These are phyloP conservation scores for Pochonia chlamydosporia DNA, from an alignment of 2,329 filamentous ascomycete genomes.

Conservation along the genomic window DNA sequence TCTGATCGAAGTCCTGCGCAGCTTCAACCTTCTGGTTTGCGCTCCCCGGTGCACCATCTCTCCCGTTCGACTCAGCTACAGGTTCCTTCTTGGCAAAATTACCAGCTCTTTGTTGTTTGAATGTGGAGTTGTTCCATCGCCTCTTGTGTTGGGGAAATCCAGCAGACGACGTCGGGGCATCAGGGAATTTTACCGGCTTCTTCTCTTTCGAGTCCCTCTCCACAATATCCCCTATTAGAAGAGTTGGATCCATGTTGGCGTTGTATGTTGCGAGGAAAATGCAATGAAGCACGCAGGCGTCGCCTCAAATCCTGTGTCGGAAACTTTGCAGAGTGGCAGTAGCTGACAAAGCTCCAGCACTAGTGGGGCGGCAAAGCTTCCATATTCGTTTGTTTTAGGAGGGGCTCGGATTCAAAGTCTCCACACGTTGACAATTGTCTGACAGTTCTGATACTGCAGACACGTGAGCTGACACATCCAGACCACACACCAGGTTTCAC, in stretches of 20 bases:
- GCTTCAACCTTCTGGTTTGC: background rate
- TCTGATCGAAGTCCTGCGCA: slow-evolving; percentile 29
- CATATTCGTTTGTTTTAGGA: too few species aligned
- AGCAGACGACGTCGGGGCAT: slow-evolving; percentile 38
- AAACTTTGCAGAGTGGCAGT: background rate
- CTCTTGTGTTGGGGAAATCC: slow-evolving; percentile 91
- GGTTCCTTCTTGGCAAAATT: slow-evolving; percentile 11
- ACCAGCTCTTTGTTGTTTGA: slow-evolving; percentile 55
- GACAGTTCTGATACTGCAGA: background rate
- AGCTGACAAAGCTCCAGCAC: slow-evolving; percentile 1
- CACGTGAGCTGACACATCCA: slow-evolving; percentile 6
- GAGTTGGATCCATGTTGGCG: slow-evolving; percentile 32
- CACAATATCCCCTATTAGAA: slow-evolving; percentile 69
- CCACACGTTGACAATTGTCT: too few species aligned
- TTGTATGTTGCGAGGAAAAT: background rate
- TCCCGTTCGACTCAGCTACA: slow-evolving; percentile 2
- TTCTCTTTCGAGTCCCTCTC: slow-evolving; percentile 61
- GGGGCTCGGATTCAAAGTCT: too few species aligned
- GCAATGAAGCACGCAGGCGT: background rate
- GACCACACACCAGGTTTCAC: too few species aligned
- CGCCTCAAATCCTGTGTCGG: background rate
- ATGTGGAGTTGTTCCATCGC: slow-evolving; percentile 65
- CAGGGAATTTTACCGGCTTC: slow-evolving; percentile 55
- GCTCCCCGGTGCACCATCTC: background rate
- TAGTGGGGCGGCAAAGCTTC: background rate